phyloP scores from a whole-genome alignment of 2,329 filamentous ascomycete species.

The Penicillium sp. region DNA sequence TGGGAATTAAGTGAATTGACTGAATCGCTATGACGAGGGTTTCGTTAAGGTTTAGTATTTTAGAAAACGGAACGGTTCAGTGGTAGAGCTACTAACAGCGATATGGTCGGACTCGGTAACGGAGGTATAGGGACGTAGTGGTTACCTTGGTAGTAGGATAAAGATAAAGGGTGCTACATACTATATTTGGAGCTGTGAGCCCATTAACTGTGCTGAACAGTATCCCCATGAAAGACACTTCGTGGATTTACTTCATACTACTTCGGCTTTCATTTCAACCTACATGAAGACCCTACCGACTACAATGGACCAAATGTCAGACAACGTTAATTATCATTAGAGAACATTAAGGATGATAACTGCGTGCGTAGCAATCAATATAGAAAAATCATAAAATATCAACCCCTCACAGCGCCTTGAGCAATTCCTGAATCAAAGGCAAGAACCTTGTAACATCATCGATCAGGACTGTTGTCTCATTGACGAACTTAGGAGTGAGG shows the following conservation, averaged over 20 bases:
- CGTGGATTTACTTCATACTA: not conserved
- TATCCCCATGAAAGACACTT: not conserved
- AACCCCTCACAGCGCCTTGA: conserved; percentile 18
- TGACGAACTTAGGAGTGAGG: conserved; percentile 28
- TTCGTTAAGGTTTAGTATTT: no score
- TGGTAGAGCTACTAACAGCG: no score
- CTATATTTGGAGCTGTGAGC: no score
- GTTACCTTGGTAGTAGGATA: no score
- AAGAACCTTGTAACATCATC: conserved; percentile 19
- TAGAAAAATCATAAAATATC: conserved; percentile 9
- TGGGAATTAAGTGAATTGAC: no score
- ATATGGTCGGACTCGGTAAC: no score
- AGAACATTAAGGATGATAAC: conserved; percentile 10
- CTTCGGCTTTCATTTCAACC: not conserved
- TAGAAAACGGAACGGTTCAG: no score
- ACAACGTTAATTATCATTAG: conserved; percentile 11
- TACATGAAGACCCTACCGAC: not conserved
- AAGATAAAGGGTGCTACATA: no score
- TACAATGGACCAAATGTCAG: not conserved
- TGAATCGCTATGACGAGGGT: no score
- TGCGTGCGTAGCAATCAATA: conserved; percentile 5
- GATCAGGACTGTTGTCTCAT: conserved; percentile 23
- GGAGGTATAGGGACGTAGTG: no score
- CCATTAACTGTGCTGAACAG: no score
- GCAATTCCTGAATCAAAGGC: conserved; percentile 18